phyloP scores from a whole-genome alignment of 2,329 filamentous ascomycete species.

The Colletotrichum chlorophyti region DNA sequence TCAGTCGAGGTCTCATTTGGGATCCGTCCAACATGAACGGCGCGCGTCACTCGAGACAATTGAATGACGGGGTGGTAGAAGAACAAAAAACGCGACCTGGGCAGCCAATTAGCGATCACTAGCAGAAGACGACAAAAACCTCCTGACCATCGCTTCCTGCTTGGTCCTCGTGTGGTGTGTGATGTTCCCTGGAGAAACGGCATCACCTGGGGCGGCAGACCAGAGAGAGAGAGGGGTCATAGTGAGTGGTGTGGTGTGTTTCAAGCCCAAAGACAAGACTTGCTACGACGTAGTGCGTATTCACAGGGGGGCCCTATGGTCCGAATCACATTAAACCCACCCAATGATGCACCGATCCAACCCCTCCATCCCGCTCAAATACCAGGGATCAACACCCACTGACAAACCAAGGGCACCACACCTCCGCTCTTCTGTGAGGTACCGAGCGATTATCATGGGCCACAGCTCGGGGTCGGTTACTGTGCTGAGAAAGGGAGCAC shows the following conservation, averaged over 20 bases:
- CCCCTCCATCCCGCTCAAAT: background rate
- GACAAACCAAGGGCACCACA: slow-evolving; percentile 10
- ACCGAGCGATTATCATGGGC: background rate
- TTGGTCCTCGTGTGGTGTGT: background rate
- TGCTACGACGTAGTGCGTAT: no score
- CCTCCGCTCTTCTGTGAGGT: background rate
- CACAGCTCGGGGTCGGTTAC: background rate
- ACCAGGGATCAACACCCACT: slow-evolving; percentile 15
- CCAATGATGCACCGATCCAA: slow-evolving; percentile 14
- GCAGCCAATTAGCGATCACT: no score
- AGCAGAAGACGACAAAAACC: no score
- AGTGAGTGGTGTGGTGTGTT: slow-evolving; percentile 27
- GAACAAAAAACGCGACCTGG: no score
- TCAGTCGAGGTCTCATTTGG: no score
- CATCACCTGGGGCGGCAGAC: slow-evolving; percentile 28
- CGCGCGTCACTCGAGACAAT: background rate
- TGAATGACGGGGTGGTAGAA: background rate
- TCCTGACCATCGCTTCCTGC: slow-evolving; percentile 11
- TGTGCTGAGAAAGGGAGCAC: background rate
- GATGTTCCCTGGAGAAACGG: slow-evolving; percentile 22
- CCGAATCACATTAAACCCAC: slow-evolving; percentile 13
- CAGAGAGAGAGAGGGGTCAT: background rate
- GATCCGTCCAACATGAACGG: no score
- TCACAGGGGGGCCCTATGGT: slow-evolving; percentile 5
- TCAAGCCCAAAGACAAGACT: slow-evolving; percentile 15